A percentile compares a stretch with the other conserved stretches of the same genome.
Evolutionary conservation across 169 alveolate species (phyloP).

Genomic region (Sarcocystis neurona): DNA sequence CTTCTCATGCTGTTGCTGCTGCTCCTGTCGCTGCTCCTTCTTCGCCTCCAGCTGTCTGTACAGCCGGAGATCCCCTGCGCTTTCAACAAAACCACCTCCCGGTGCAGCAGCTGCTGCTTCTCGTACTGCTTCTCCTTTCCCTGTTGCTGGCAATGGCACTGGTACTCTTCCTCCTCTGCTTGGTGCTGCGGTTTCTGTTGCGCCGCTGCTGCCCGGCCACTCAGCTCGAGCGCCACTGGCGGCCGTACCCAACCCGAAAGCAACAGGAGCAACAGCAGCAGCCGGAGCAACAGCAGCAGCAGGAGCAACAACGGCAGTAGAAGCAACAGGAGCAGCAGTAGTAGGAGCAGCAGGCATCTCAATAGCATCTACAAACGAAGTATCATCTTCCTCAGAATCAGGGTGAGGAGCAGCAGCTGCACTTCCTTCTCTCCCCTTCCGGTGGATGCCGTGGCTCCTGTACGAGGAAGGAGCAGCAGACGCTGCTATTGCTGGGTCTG

Average conservation of each 20-base stretch:
- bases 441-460: not conserved
- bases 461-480: not conserved
- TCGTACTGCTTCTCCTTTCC: slow-evolving; percentile 19
- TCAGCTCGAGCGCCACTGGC: not conserved
- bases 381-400: too few species aligned
- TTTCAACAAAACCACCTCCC: not conserved
- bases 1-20: slow-evolving; percentile 38
- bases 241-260: not conserved
- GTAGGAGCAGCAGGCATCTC: not conserved
- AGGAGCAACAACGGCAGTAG: not conserved
- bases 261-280: not conserved
- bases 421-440: too few species aligned
- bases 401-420: too few species aligned
- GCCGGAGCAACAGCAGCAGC: not conserved
- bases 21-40: slow-evolving; percentile 25
- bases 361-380: too few species aligned
- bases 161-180: not conserved
- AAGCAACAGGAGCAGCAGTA: not conserved
- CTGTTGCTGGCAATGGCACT: slow-evolving; percentile 3
- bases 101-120: slow-evolving; percentile 24
- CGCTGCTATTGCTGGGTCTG: slow-evolving; percentile 1
- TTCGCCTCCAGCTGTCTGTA: not conserved
- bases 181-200: not conserved
- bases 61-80: not conserved
- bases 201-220: not conserved